Evolutionary conservation across 495 filamentous ascomycete species (phyloP), one percentile per base, ranked within the genome.

Genomic region (Extremus antarcticus): DNA sequence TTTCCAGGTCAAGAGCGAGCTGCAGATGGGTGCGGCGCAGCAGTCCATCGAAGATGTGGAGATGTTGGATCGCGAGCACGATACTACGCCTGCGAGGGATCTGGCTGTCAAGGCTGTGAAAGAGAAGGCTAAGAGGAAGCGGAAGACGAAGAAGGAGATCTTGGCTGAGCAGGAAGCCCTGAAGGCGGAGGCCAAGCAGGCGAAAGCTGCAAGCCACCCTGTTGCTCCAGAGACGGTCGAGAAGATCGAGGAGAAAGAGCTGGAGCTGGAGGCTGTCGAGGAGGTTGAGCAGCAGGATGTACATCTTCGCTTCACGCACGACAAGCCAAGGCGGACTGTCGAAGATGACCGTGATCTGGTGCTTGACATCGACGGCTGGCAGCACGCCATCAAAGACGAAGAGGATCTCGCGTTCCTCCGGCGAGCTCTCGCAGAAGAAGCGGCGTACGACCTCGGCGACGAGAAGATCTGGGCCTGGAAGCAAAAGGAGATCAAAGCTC

Each of bases 381-480:
- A 94, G 53, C 74, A 85, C 56, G 51, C 85, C 23, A 68, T 85
- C 56, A 94, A 87, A 63, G 86, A 96, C 54, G 81, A 85, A 10
- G 91, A 90, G 73, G 90, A 86, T 60, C 73, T 87, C 47, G 73
- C 70, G 15, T 78, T 78, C 53, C 71, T 86, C 25, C 73, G 70
- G 48, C 61, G 76, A 23, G 71, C 78, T 3, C 63, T 88, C 25
- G 60, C 63, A 0, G 69, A 75, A 25, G 68, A 73, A 59, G 29
- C 71, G 20, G 56, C 70, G 29, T 77, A 76, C 32, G 74, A 75
- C 24, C 61, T 94, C 51, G 79, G 79, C 9, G 81, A 88, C 60
- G 73, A 84, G 4, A 73, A 80, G 47, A 74, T 83, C 38, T 98
- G 91, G 91, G 76, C 90, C 4, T 95, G 88, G 86, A 88, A 81